Conservation (phyloP, 179 eudicot genomes). For the Nepenthes alata region DNA sequence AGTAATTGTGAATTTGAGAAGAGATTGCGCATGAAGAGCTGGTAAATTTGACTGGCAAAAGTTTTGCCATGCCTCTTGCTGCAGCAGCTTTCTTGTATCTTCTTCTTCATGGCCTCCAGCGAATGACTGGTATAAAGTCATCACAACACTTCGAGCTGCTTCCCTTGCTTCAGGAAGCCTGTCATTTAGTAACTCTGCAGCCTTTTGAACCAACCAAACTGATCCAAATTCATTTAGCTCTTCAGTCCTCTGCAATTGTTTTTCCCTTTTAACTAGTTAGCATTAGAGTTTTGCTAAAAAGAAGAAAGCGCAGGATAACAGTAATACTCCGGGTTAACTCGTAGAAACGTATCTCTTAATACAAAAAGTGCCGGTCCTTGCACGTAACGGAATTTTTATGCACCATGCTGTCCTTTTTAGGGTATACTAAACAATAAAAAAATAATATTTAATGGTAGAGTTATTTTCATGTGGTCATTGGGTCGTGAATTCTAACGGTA, state of each 20-base stretch:
- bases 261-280: no score
- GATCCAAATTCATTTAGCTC: constrained; percentile 64
- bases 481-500: no score
- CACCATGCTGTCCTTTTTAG: no score
- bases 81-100: constrained; percentile 3
- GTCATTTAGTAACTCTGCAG: constrained; percentile 60
- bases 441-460: no score
- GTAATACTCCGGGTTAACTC: no score
- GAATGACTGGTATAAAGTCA: constrained; percentile 31
- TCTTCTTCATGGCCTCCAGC: constrained; percentile 41
- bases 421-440: no score
- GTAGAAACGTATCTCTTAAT: no score
- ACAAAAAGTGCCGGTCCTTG: no score
- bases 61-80: constrained; percentile 67
- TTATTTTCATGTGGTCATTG: no score
- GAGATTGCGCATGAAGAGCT: constrained; percentile 63
- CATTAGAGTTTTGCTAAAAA: no score
- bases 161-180: constrained; percentile 97
- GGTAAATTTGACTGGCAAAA: constrained; percentile 74
- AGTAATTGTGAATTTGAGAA: constrained; percentile 44
- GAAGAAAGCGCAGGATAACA: no score
- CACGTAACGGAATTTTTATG: no score
- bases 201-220: constrained; percentile 43
- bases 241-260: constrained; percentile 31
- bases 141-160: constrained; percentile 66